Evolutionary conservation across 305 asterid species (phyloP).

Genomic region (Rubia tinctorum): DNA sequence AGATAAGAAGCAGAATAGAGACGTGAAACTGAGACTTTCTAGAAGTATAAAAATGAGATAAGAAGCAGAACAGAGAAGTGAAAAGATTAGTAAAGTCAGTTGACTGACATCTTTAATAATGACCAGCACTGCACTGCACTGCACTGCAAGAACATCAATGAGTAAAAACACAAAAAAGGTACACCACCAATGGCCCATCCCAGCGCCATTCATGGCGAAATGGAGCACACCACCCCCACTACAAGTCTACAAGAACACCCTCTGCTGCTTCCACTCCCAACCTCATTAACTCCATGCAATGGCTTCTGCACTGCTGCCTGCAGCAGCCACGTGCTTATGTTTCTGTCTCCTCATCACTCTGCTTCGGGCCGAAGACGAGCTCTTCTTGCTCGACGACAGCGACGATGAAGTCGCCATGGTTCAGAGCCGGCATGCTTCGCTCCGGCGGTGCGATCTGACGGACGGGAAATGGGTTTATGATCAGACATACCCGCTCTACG

Average conservation of each 20-base stretch:
- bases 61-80: not conserved
- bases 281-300: not conserved
- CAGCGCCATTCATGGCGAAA: constrained; percentile 39
- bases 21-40: too few species aligned
- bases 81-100: not conserved
- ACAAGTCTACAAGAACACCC: constrained; percentile 3
- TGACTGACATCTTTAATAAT: constrained; percentile 6
- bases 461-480: constrained; percentile 83
- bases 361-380: constrained; percentile 43
- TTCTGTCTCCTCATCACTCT: constrained; percentile 18
- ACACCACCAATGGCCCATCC: constrained; percentile 16
- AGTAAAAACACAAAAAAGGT: constrained; percentile 11
- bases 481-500: constrained; percentile 70
- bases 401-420: constrained; percentile 58
- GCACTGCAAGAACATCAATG: constrained; percentile 12
- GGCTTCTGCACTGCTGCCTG: constrained; percentile 10
- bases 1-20: too few species aligned
- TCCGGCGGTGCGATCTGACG: constrained; percentile 54
- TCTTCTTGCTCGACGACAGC: constrained; percentile 51
- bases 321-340: constrained; percentile 17
- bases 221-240: not conserved
- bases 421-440: constrained; percentile 46
- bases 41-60: not conserved
- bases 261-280: not conserved
- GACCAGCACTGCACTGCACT: not conserved